These are phyloP conservation scores for Sisymbrium irio DNA, from an alignment of 345 rosid genomes.

Conservation along the genomic window DNA sequence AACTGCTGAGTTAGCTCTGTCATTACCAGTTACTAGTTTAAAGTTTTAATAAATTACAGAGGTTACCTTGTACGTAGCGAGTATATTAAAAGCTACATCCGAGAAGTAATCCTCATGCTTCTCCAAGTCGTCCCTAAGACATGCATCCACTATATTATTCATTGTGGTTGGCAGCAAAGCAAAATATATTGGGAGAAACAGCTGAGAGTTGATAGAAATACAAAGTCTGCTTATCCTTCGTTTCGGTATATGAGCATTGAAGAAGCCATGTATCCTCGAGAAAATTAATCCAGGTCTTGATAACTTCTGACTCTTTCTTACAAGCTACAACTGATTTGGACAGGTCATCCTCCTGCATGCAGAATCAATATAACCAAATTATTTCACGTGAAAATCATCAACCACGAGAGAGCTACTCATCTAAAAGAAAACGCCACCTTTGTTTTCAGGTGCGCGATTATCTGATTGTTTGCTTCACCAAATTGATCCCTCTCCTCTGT, in stretches of 20 bases:
- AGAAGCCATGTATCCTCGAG: constrained; percentile 93
- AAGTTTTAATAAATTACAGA: constrained; percentile 2
- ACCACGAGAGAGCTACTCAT: constrained; percentile 10
- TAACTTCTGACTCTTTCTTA: constrained; percentile 74
- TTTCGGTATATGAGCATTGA: constrained; percentile 59
- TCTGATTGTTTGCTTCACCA: constrained; percentile 88
- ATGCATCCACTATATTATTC: constrained; percentile 17
- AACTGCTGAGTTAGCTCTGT: constrained; percentile 4
- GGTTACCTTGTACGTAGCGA: constrained; percentile 71
- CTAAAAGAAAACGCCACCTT: constrained; percentile 48
- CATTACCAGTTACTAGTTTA: neutral
- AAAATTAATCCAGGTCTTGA: constrained; percentile 85
- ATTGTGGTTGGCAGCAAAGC: constrained; percentile 5
- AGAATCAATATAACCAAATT: constrained; percentile 23
- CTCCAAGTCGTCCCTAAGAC: constrained; percentile 74
- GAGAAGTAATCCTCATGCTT: constrained; percentile 73
- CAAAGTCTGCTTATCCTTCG: constrained; percentile 71
- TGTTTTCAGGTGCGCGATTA: constrained; percentile 72
- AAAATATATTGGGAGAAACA: constrained; percentile 5
- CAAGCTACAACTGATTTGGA: constrained; percentile 70
- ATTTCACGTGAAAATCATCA: neutral
- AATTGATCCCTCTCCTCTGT: constrained; percentile 91
- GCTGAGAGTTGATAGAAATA: constrained; percentile 43
- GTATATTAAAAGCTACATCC: constrained; percentile 63
- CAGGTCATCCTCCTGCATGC: constrained; percentile 79